These are phyloP conservation scores for Buddleja alternifolia DNA, from an alignment of 257 asterid genomes.

Conservation along the genomic window DNA sequence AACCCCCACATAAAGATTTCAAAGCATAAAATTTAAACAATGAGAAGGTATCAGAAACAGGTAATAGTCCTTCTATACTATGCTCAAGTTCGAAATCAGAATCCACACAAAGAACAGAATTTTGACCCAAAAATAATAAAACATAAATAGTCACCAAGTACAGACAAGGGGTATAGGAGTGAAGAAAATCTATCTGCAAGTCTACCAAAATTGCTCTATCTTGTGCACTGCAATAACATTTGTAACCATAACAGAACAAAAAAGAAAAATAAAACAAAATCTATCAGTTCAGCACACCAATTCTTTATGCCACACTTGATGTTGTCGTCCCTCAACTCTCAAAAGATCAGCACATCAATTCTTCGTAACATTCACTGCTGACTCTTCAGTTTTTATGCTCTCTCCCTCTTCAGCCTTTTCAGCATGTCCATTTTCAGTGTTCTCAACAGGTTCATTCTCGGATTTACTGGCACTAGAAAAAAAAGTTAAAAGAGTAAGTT, in stretches of 20 bases:
- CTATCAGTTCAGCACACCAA: conserved; percentile 37
- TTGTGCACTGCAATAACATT: conserved; percentile 35
- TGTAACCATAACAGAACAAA: conserved; percentile 9
- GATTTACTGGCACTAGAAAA: conserved; percentile 39
- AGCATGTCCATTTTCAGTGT: conserved; percentile 39
- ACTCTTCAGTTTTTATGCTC: conserved; percentile 21
- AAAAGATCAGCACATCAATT: not conserved
- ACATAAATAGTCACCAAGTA: conserved; percentile 25
- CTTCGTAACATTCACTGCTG: conserved; percentile 21
- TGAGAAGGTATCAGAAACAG: not conserved
- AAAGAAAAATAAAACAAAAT: conserved; percentile 25
- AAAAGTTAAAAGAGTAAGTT: conserved; percentile 1
- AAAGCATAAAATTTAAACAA: not conserved
- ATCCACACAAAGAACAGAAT: conserved; percentile 31
- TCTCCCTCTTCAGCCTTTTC: conserved; percentile 41
- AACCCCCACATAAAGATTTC: not conserved
- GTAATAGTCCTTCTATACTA: not conserved
- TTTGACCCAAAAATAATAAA: conserved; percentile 12
- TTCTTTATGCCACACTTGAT: conserved; percentile 8
- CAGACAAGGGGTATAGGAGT: conserved; percentile 28
- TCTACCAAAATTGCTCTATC: conserved; percentile 58
- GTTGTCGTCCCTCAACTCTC: not conserved
- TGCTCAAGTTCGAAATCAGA: not conserved
- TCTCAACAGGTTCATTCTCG: conserved; percentile 38
- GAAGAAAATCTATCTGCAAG: conserved; percentile 27